These are phyloP conservation scores for Phytophthora sojae DNA, from an alignment of 352 stramenopile species.

Conservation along the genomic window DNA sequence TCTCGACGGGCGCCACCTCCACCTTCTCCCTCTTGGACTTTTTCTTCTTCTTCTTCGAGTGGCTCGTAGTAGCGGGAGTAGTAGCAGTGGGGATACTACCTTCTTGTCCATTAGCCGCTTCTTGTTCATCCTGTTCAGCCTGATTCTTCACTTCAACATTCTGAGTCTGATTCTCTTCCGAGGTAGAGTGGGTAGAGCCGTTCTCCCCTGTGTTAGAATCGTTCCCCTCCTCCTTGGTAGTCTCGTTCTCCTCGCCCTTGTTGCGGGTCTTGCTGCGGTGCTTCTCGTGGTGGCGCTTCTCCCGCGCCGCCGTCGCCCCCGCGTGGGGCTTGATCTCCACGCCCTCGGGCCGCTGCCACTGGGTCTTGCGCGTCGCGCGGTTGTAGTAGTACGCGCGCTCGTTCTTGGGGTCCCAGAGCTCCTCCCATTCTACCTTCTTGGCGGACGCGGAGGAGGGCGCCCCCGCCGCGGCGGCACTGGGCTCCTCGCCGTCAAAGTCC, in stretches of 20 bases:
- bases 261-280: conserved; percentile 32
- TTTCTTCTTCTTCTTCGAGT: conserved; percentile 55
- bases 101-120: conserved; percentile 1
- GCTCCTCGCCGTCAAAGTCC: conserved; percentile 74
- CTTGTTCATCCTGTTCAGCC: background rate
- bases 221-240: conserved; percentile 5
- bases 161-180: conserved; percentile 16
- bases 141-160: conserved; percentile 20
- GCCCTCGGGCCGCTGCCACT: conserved; percentile 80
- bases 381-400: conserved; percentile 90
- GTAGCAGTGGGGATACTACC: background rate
- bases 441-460: background rate
- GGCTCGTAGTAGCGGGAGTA: background rate
- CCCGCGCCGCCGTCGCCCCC: conserved; percentile 19
- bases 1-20: conserved; percentile 34
- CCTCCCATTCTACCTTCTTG: conserved; percentile 76
- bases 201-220: conserved; percentile 5
- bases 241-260: conserved; percentile 26
- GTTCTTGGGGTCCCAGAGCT: conserved; percentile 90
- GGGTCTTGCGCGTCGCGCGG: conserved; percentile 77
- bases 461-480: conserved; percentile 3
- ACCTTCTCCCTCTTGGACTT: conserved; percentile 42
- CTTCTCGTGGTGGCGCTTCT: conserved; percentile 34
- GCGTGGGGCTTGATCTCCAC: conserved; percentile 81
- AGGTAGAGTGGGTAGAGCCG: conserved; percentile 1